Evolutionary conservation across 1,284 basidiomycete species (phyloP).

Genomic region (Cerrena zonata): DNA sequence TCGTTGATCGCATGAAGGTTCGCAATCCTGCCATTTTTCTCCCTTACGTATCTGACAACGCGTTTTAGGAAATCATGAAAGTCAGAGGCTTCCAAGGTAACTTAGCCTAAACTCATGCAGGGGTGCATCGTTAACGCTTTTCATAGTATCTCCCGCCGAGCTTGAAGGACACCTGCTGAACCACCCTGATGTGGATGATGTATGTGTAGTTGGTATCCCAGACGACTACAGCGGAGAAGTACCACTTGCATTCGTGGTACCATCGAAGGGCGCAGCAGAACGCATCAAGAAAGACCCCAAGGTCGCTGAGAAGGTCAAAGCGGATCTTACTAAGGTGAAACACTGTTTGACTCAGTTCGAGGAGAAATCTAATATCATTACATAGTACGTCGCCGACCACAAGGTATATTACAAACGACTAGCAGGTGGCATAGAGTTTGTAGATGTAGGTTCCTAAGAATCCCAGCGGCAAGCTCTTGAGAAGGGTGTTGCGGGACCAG

Average conservation of each 20-base stretch:
- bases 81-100: constrained; percentile 58
- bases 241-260: constrained; percentile 69
- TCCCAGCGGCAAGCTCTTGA: constrained; percentile 17
- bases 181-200: constrained; percentile 65
- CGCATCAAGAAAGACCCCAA: constrained; percentile 31
- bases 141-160: constrained; percentile 36
- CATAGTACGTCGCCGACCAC: constrained; percentile 16
- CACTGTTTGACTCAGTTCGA: background rate
- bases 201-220: constrained; percentile 68
- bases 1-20: constrained; percentile 43
- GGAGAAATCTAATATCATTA: background rate
- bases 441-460: constrained; percentile 19
- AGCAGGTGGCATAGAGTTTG: constrained; percentile 17
- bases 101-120: background rate
- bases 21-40: background rate
- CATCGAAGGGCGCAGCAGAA: constrained; percentile 37
- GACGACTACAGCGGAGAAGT: constrained; percentile 79
- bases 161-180: constrained; percentile 58
- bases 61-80: constrained; percentile 64
- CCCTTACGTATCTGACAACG: no score
- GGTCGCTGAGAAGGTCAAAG: constrained; percentile 29
- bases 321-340: constrained; percentile 21
- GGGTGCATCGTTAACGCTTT: background rate
- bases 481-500: constrained; percentile 17
- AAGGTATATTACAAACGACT: constrained; percentile 19